Evolutionary conservation across 768 basidiomycete species (phyloP).

Genomic region (Hericium rajendrae): DNA sequence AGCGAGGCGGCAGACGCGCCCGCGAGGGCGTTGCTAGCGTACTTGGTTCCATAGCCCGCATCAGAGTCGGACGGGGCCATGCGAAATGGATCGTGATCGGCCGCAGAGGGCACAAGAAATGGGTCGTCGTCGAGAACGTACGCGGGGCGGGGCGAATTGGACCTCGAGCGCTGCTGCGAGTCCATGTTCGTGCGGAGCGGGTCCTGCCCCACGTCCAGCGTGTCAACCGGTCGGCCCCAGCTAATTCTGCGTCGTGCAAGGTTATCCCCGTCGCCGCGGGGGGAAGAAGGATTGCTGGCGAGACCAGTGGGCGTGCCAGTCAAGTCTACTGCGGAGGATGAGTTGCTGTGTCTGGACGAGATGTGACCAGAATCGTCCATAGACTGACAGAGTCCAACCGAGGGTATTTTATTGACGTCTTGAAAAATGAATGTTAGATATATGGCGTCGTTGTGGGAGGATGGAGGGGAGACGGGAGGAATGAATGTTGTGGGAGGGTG

Average conservation of each 20-base stretch:
- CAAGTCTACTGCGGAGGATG: constrained; percentile 49
- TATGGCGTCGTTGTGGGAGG: too few species aligned
- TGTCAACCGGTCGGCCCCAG: constrained; percentile 33
- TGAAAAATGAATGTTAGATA: too few species aligned
- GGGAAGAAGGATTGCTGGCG: constrained; percentile 37
- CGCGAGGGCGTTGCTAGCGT: constrained; percentile 30
- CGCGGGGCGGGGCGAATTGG: constrained; percentile 1
- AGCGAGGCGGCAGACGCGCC: constrained; percentile 44
- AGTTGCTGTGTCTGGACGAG: constrained; percentile 25
- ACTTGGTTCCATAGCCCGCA: constrained; percentile 13
- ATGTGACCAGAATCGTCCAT: constrained; percentile 3
- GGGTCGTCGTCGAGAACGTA: constrained; percentile 33
- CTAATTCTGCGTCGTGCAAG: constrained; percentile 47
- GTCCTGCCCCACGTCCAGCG: constrained; percentile 35
- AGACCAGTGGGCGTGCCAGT: constrained; percentile 36
- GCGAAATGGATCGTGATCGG: constrained; percentile 15
- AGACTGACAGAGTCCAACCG: not conserved
- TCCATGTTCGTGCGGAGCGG: constrained; percentile 33
- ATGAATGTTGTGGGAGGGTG: not conserved
- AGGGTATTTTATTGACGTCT: too few species aligned
- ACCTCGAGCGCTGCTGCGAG: constrained; percentile 14
- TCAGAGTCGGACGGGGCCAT: not conserved
- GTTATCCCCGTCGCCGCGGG: constrained; percentile 18
- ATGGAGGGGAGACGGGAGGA: not conserved
- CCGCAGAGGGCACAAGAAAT: constrained; percentile 34